phyloP scores from a whole-genome alignment of 1,284 basidiomycete species.

The Caloboletus firmus region DNA sequence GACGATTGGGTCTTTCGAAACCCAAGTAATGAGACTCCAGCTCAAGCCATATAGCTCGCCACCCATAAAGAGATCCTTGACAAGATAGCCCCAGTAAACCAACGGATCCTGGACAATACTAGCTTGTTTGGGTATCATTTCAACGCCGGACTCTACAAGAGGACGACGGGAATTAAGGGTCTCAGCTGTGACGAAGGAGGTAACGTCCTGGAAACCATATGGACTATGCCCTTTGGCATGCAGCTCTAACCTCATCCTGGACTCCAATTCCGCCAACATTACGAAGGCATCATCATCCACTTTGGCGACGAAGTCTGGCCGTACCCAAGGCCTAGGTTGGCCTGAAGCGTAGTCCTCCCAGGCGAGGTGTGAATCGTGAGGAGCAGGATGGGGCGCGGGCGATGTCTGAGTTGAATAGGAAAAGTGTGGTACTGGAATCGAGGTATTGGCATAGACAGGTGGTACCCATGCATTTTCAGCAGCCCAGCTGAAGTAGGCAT shows the following conservation, averaged over 20 bases:
- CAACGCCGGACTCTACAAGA: not conserved
- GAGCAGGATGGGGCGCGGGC: slow-evolving; percentile 56
- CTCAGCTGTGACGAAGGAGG: slow-evolving; percentile 6
- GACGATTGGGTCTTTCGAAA: slow-evolving; percentile 72
- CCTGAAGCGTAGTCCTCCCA: slow-evolving; percentile 50
- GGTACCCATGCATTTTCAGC: slow-evolving; percentile 91
- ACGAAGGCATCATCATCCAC: slow-evolving; percentile 94
- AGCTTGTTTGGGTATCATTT: slow-evolving; percentile 3
- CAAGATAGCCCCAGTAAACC: slow-evolving; percentile 94
- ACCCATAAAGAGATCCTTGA: slow-evolving; percentile 94
- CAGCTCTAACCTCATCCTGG: slow-evolving; percentile 76
- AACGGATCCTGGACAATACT: slow-evolving; percentile 57
- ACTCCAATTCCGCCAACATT: slow-evolving; percentile 90
- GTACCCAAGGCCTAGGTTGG: slow-evolving; percentile 60
- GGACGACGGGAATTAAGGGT: not conserved
- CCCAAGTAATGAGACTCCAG: slow-evolving; percentile 87
- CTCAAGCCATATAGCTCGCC: slow-evolving; percentile 94
- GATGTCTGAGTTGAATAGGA: slow-evolving; percentile 61
- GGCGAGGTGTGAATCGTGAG: slow-evolving; percentile 63
- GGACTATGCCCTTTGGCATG: slow-evolving; percentile 42
- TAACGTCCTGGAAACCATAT: slow-evolving; percentile 20
- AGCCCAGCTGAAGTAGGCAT: slow-evolving; percentile 88
- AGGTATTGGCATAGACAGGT: slow-evolving; percentile 53
- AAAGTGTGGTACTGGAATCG: slow-evolving; percentile 46
- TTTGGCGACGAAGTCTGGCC: slow-evolving; percentile 88